These are phyloP conservation scores for Ophioceras dolichostomum DNA, from an alignment of 2,329 filamentous ascomycete species.

Conservation along the genomic window DNA sequence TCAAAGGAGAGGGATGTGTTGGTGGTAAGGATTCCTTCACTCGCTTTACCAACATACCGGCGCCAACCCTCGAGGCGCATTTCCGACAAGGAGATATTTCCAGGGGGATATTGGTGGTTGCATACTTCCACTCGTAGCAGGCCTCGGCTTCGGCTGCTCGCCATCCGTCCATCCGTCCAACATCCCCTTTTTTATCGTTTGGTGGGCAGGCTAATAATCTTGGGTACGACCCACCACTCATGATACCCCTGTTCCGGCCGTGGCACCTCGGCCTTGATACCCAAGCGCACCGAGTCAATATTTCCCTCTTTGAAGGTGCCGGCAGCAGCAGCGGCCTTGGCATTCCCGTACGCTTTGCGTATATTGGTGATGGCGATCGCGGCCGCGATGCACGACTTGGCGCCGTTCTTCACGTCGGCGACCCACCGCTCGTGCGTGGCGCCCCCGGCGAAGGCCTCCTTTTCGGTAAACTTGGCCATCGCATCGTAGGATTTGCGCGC, in stretches of 20 bases:
- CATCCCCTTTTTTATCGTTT: too few relatives aligned
- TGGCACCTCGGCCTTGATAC: conserved; percentile 42
- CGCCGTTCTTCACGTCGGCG: conserved; percentile 42
- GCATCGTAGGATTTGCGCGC: conserved; percentile 45
- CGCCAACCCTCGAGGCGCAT: too few relatives aligned
- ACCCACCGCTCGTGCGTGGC: conserved; percentile 49
- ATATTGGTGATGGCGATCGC: conserved; percentile 51
- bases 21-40: too few relatives aligned
- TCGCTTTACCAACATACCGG: too few relatives aligned
- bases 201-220: too few relatives aligned
- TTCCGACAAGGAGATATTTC: too few relatives aligned
- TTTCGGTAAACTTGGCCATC: conserved; percentile 35
- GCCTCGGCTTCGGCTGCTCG: too few relatives aligned
- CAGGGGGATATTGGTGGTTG: too few relatives aligned
- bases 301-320: conserved; percentile 7
- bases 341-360: conserved; percentile 38
- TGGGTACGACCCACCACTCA: conserved; percentile 53
- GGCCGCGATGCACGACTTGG: conserved; percentile 60
- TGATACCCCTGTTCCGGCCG: conserved; percentile 42
- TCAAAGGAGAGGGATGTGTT: too few relatives aligned
- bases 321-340: conserved; percentile 9
- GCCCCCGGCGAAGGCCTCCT: conserved; percentile 41
- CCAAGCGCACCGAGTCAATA: conserved; percentile 16
- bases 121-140: too few relatives aligned
- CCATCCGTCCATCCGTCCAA: too few relatives aligned